Conservation (phyloP, 2,329 filamentous ascomycete genomes). For the Phoma sp. region DNA sequence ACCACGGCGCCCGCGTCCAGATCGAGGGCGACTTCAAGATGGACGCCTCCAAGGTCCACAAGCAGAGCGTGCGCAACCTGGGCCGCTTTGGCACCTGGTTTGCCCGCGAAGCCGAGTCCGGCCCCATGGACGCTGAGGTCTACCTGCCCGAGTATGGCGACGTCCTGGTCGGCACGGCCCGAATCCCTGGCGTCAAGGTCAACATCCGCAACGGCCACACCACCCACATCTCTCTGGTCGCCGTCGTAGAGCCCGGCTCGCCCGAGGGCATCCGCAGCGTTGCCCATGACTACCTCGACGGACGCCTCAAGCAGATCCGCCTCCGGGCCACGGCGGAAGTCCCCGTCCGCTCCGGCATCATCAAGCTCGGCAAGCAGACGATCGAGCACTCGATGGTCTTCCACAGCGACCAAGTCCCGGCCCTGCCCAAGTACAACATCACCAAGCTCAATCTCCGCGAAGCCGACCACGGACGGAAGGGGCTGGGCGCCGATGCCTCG, state of each 20-base stretch:
- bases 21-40: constrained; percentile 83
- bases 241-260: constrained; percentile 78
- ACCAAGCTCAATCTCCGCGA: constrained; percentile 82
- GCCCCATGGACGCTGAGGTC: constrained; percentile 75
- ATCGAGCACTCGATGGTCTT: constrained; percentile 79
- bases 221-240: constrained; percentile 80
- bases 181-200: constrained; percentile 76
- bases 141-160: constrained; percentile 85
- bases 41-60: constrained; percentile 77
- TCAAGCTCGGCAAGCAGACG: constrained; percentile 78
- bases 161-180: constrained; percentile 77
- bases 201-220: constrained; percentile 78
- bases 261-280: constrained; percentile 78
- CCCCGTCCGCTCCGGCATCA: constrained; percentile 77
- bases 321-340: constrained; percentile 78
- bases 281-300: constrained; percentile 87
- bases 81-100: constrained; percentile 83
- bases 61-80: constrained; percentile 74
- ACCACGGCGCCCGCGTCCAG: constrained; percentile 77
- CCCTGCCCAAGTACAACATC: constrained; percentile 83
- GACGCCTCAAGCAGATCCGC: constrained; percentile 73
- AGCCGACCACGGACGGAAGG: constrained; percentile 63
- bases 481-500: constrained; percentile 81
- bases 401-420: constrained; percentile 78
- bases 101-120: constrained; percentile 76